Evolutionary conservation across 768 basidiomycete species (phyloP), one percentile per base, ranked within the genome.

Genomic region (Leucosporidium yakuticum): DNA sequence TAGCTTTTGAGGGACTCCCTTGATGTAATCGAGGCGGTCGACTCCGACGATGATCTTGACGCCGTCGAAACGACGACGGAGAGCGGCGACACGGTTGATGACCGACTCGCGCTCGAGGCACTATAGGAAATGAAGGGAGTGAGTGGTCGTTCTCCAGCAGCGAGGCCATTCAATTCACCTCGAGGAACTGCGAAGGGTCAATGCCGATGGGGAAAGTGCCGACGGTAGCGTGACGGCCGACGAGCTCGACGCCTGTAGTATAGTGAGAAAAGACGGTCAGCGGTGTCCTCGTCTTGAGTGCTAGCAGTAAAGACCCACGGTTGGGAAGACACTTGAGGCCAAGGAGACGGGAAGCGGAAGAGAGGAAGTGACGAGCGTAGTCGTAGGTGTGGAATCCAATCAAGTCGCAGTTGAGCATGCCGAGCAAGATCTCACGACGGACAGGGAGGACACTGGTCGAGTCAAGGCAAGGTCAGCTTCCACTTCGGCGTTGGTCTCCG

Each of bases 381-480:
- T 99, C 96, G 80, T 95, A 99, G 14, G 96, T 99, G 82, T 99
- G 96, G 85, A 98, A 99, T 20, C 96, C 96, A 76, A 99, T 92
- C 69, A 99, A 84, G 77, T 99, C 95, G 76, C 91, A 97, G 79
- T 94, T 91, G 20, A 98, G 83, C 54, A 97, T 85, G 36, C 96
- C 96, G 47, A 97, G 86, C n/a, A 99, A 82, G 70, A 99, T 98
- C 80, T 99, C 96, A 65, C 93, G 86, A 60, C 96, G 88, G 47
- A 99, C 96, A 4, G 96, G 96, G 21, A 99, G 83, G 77, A 98
- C 96, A 68, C 96, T 96, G 76, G 11, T 44, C 8, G 14, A 17
- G 67, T 27, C 20, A 47, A 20, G 8, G 7, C 23, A 21, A 3
- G 0, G 20, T 47, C 44, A 49, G 25, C 19, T 23, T 32, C n/a